Percentiles rank a stretch among this genome's conserved stretches.
These are phyloP conservation scores for Kuraishia floccosa DNA, from an alignment of 805 yeast genomes.

Conservation along the genomic window DNA sequence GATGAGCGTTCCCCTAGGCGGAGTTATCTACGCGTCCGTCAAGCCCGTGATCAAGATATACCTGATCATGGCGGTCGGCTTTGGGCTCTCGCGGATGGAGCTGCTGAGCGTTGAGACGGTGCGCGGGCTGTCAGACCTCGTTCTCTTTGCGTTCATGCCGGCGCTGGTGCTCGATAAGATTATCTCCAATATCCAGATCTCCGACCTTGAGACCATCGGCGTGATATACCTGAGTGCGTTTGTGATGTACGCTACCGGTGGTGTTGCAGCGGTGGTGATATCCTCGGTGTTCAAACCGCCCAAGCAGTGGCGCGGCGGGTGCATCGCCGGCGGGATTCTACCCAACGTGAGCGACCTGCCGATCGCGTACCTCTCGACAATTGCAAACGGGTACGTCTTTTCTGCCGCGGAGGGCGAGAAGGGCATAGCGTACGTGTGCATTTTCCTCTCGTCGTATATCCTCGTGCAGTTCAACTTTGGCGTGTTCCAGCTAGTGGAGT, in stretches of 20 bases:
- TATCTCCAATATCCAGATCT: conserved; percentile 45
- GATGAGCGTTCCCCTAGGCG: conserved; percentile 6
- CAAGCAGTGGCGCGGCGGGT: conserved; percentile 61
- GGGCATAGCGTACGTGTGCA: conserved; percentile 41
- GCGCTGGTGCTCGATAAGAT: conserved; percentile 54
- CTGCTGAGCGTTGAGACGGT: conserved; percentile 52
- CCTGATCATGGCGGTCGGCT: conserved; percentile 60
- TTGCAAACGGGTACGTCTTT: conserved; percentile 28
- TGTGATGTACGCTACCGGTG: conserved; percentile 39
- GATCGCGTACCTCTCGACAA: conserved; percentile 62
- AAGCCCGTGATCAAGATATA: conserved; percentile 73
- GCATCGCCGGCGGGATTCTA: conserved; percentile 56
- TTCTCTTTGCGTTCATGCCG: conserved; percentile 54
- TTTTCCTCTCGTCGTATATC: conserved; percentile 42
- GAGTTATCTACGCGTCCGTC: conserved; percentile 43
- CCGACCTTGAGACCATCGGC: conserved; percentile 61
- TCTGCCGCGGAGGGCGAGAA: conserved; percentile 21
- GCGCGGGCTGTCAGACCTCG: conserved; percentile 51
- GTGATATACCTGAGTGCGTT: conserved; percentile 44
- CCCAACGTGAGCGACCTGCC: conserved; percentile 74
- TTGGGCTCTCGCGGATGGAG: conserved; percentile 42
- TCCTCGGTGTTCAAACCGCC: conserved; percentile 36
- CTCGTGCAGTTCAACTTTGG: conserved; percentile 43
- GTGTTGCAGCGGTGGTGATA: conserved; percentile 27
- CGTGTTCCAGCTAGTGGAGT: conserved; percentile 32